Evolutionary conservation across 2,329 filamentous ascomycete genomes (phyloP).

Genomic region (Allantophomopsis lycopodina): DNA sequence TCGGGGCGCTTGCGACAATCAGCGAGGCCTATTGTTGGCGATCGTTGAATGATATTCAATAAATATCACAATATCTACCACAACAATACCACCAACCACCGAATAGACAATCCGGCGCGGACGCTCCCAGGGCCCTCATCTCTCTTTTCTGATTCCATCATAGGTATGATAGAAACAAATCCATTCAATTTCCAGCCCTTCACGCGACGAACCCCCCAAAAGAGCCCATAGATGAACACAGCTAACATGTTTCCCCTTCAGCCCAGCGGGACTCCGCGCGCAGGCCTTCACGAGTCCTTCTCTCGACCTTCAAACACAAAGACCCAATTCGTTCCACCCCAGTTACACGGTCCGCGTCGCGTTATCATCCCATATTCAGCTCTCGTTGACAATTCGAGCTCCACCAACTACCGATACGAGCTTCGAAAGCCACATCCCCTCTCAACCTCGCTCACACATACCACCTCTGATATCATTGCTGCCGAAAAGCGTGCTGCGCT

Average conservation of each 20-base stretch:
- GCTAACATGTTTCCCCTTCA: background rate
- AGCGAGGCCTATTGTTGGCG: constrained; percentile 1
- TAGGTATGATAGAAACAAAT: background rate
- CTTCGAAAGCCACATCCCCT: background rate
- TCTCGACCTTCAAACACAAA: background rate
- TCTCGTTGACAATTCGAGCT: background rate
- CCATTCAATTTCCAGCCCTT: background rate
- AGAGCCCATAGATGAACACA: background rate
- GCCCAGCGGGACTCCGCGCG: background rate
- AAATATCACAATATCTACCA: background rate
- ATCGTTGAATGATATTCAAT: background rate
- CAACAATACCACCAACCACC: background rate
- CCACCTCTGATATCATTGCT: background rate
- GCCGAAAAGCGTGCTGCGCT: background rate
- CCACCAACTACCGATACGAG: background rate
- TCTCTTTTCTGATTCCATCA: background rate
- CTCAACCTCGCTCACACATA: background rate
- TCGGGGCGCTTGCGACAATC: constrained; percentile 1
- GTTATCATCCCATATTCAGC: background rate
- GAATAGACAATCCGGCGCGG: background rate
- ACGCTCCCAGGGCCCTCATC: background rate
- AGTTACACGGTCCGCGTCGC: background rate
- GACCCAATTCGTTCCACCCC: background rate
- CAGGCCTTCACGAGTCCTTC: background rate
- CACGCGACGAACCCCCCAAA: background rate